A percentile compares a stretch with the other conserved stretches of the same genome.
Conservation (phyloP, 2,329 filamentous ascomycete species). For the Cytospora leucostoma region DNA sequence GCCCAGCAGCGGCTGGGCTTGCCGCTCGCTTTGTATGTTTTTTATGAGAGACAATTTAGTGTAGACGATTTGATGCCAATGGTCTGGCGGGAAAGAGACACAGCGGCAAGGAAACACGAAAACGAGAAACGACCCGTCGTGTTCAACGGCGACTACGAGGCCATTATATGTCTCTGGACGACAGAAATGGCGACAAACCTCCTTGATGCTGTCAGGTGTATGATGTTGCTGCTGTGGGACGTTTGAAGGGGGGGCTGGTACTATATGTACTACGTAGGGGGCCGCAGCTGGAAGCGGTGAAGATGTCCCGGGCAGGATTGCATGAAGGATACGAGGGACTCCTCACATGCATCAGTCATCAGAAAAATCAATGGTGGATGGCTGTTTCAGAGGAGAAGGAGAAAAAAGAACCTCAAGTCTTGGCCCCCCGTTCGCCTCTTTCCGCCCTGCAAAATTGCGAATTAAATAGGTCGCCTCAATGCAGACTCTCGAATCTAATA, state of each 20-base stretch:
- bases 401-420: background rate
- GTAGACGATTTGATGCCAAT: background rate
- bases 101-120: background rate
- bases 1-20: background rate
- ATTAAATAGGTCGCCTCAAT: background rate
- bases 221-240: background rate
- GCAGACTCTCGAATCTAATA: background rate
- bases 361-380: conserved; percentile 7
- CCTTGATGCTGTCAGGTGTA: background rate
- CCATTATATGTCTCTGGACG: conserved; percentile 4
- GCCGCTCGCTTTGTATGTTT: background rate
- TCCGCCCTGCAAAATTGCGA: background rate
- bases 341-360: background rate
- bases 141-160: conserved; percentile 14
- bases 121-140: background rate
- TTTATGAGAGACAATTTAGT: background rate
- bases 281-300: conserved; percentile 18
- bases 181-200: background rate
- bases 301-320: background rate
- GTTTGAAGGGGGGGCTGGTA: conserved; percentile 1
- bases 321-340: conserved; percentile 14
- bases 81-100: background rate
- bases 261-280: conserved; percentile 1
- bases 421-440: background rate
- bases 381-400: conserved; percentile 18